Base-by-base conservation (phyloP, 306 rosid species). In the Adenanthera pavonina region DNA sequence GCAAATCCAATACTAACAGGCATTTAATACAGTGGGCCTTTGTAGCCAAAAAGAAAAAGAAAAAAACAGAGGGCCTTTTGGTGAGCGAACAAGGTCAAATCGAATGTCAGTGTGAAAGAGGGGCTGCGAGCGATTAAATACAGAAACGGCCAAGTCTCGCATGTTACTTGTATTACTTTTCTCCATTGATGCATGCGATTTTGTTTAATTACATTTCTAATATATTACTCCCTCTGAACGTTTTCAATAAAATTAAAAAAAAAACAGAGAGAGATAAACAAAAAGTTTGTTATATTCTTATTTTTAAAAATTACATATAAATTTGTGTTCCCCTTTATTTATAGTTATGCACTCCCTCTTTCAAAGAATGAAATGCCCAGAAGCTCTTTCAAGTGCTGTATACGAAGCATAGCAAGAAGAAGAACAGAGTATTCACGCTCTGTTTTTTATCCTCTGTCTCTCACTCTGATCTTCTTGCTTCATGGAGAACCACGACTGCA, bases 401-500 rank as follows among this genome's bases (percentile, higher is more conserved):
- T 33, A 57, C 64, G 84, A 47, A 40, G 9, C 35, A 20, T 3
- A 57, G 19, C 52, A 51, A 6, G 34, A 41, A 75, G 34, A 74
- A 69, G 51, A 74, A 33, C 65, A 80, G 66, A 77, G 76, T 67
- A 67, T 34, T 34, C 30, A 0, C 80, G 36, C 75, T 71, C 77
- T 83, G 77, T 82, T 82, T 6, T 67, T 35, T 25, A 19, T 67
- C 4, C 3, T 2, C 2, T 34, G 65, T 67, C 40, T 62, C 65
- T 35, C 60, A 36, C 4, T 65, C 67, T 75, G 77, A 53, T 48
- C 62, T 83, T 74, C 40, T 72, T 47, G 16, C 7, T 56, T 16
- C 2, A 94, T 94, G 98, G 98, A 95, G 85, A 92, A 79, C 85
- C 94, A 93, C 82, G 89, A 83, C 88, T 95, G 99, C 78, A 92